Evolutionary conservation across 108 stramenopile species (phyloP), one percentile per base, ranked within the genome.

Genomic region (Craspedostauros australis): DNA sequence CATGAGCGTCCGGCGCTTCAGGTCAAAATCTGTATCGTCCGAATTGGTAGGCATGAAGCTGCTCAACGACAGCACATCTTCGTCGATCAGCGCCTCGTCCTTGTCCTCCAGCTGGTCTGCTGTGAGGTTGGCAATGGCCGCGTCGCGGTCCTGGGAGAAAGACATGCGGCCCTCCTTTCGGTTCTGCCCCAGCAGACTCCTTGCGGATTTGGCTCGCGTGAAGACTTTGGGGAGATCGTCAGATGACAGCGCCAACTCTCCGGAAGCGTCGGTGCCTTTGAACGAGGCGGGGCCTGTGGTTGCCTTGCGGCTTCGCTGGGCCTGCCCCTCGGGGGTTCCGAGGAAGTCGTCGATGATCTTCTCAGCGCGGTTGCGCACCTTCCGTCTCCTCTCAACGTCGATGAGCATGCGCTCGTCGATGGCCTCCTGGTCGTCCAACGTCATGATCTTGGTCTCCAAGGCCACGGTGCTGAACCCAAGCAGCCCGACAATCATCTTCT

Each of bases 151-250:
- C 29, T 65, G 66, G 9, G 57, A 34, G 34, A 57, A 33, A 16
- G 65, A 29, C 38, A 79, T 5, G 16, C 37, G 57, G 16, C 66
- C 56, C 52, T 56, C 24, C 19, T 46, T 46, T 6, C 66, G 57
- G 7, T 53, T 58, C 41, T 54, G 64, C 34, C 65, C 50, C 12
- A 89, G 68, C 18, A 80, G 30, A 24, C 40, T 52, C 29, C 59
- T 57, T 53, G 88, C 88, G 38, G 73, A 72, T 22, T 68, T 57
- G 14, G 85, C 82, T 11, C 80, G 66, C 43, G 64, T 67, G 51
- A 91, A 91, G 3, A 91, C 88, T 6, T 50, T 54, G 7, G 88
- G 88, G 37, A 74, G 63, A 5, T 76, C 77, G 55, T 82, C 80
- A 11, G 66, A 69, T 5, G 66, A 54, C 50, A 87, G 45, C 0